Conservation (phyloP, 495 filamentous ascomycete genomes). For the Daldinia caldariorum region DNA sequence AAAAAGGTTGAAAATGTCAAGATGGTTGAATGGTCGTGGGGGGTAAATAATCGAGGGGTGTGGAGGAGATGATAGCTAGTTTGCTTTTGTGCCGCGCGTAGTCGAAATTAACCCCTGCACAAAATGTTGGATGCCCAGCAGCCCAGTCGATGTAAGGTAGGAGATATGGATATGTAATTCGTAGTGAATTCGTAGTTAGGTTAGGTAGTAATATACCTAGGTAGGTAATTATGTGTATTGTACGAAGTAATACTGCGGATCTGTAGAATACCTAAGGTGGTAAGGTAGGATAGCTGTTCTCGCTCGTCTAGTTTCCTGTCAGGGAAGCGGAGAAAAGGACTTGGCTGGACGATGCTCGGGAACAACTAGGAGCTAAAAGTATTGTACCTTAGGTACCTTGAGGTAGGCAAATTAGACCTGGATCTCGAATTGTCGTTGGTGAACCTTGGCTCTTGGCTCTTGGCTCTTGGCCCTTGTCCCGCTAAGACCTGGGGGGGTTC, state of each 20-base stretch:
- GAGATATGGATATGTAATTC: neutral
- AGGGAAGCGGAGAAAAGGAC: conserved; percentile 35
- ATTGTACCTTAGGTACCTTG: neutral
- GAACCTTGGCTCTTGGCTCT: neutral
- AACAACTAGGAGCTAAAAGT: neutral
- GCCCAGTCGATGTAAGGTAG: neutral
- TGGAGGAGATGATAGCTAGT: conserved; percentile 7
- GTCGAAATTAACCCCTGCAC: conserved; percentile 27
- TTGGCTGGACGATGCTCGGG: conserved; percentile 16
- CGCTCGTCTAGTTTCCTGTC: conserved; percentile 28
- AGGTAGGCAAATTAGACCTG: conserved; percentile 14
- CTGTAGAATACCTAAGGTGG: no score
- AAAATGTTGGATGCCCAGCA: conserved; percentile 31
- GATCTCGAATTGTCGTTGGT: conserved; percentile 31
- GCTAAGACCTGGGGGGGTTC: conserved; percentile 18
- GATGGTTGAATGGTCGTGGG: conserved; percentile 27
- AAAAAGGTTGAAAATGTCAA: conserved; percentile 3
- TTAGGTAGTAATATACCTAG: neutral
- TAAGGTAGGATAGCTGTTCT: conserved; percentile 7
- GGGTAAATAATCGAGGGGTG: conserved; percentile 13
- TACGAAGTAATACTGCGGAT: neutral
- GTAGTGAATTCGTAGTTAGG: neutral
- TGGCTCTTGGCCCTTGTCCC: neutral
- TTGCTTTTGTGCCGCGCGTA: conserved; percentile 42
- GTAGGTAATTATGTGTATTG: neutral